A percentile compares a stretch with the other conserved stretches of the same genome.
These are phyloP conservation scores for Suillus subluteus DNA, from an alignment of 768 basidiomycete species.

Conservation along the genomic window DNA sequence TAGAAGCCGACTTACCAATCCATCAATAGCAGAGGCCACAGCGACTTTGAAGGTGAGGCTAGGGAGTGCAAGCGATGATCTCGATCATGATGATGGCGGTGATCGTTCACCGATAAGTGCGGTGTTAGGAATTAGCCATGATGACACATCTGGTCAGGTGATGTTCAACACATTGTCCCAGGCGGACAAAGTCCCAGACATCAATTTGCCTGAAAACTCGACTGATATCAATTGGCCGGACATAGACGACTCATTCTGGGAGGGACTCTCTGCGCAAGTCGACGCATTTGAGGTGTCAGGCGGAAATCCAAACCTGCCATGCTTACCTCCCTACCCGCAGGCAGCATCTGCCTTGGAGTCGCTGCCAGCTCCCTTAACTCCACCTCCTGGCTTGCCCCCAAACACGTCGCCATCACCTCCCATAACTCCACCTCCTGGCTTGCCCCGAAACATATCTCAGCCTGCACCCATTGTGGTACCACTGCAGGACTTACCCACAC, in stretches of 20 bases:
- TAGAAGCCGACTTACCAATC: neutral
- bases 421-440: neutral
- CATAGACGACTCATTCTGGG: neutral
- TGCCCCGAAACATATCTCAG: neutral
- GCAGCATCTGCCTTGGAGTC: constrained; percentile 3
- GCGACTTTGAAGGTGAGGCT: neutral
- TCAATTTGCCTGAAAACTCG: neutral
- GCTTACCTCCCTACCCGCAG: neutral
- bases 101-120: neutral
- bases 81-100: neutral
- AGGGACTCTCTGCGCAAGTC: neutral
- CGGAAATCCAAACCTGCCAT: neutral
- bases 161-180: neutral
- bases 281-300: neutral
- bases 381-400: too few species aligned
- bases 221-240: neutral
- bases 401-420: too few species aligned
- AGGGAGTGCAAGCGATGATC: neutral
- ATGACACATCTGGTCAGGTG: constrained; percentile 1
- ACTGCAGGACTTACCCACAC: too few species aligned
- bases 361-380: too few species aligned
- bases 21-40: constrained; percentile 1
- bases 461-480: neutral
- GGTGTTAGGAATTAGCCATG: neutral
- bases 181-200: neutral